Evolutionary conservation across 2,329 filamentous ascomycete species (phyloP), one percentile per base, ranked within the genome.

Genomic region (Penicillium sp.): DNA sequence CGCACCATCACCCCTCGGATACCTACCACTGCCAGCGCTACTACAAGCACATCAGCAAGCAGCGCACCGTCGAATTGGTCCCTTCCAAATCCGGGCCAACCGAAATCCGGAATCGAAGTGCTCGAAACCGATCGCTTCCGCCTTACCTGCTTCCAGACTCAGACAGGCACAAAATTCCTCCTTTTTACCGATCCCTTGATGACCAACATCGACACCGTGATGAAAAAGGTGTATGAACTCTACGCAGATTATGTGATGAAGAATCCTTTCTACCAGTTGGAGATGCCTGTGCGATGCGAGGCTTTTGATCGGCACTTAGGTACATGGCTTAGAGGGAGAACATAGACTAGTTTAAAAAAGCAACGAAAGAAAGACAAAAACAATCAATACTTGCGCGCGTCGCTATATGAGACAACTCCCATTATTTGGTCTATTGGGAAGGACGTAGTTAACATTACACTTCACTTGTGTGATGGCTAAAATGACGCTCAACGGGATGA

Each of bases 161-260:
- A 95, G 66, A 97, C 94, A 2, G 94, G 94, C 30, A 93, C 87
- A 58, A 99, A 99, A 74, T 99, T 99, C 71, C 77, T 99, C 40
- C 81, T 99, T 55, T 97, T 99, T 71, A 97, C 94, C 55, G 94
- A 97, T 74, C 86, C 86, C 16, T 85, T 90, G 62, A 92, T 95
- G 77, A 84, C 63, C 24, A 96, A 95, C 68, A 87, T 95, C 40
- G 94, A 97, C 66, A 81, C 84, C 12, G 88, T 93, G 46, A 86
- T 96, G 64, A 83, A 85, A 69, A 88, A 85, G 72, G 87, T 97
- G 66, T 97, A 99, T 72, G 94, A 97, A 72, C 77, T 97, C 52
- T 99, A 97, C 77, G 84, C 90, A 51, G 94, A 99, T 74, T 97
- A 90, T 71, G 94, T 99, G 64, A 97, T 97, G 91, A 99, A 97